Evolutionary conservation across 2,329 filamentous ascomycete species (phyloP), one percentile per base, ranked within the genome.

Genomic region (Gliomastix tumulicola): DNA sequence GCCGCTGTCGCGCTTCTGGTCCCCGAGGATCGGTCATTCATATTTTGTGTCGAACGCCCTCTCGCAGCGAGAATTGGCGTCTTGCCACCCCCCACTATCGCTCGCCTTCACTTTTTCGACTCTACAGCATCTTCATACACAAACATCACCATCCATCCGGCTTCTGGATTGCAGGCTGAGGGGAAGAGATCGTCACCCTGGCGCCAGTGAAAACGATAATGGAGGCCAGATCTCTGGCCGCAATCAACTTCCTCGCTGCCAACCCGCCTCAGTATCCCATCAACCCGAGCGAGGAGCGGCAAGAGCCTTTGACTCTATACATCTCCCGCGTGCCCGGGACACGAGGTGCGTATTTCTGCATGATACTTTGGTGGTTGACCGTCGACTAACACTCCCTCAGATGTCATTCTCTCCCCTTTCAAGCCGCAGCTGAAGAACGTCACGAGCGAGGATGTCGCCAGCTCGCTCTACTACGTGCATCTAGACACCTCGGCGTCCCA

Each of bases 311-410:
- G 35, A 79, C 82, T 3, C 74, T 98, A 28, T 98, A 98, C 62
- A 94, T 98, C 46, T 88, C 90, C 23, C 73, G 90, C 46, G 90
- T 98, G 1, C 92, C 92, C 2, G 90, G 90, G 17, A 94, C 85
- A 44, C 79, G 81, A 80, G 87, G 88, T 89, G 68, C 46, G 65
- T 56, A 21, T 30, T 30, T 41, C 17, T 34, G 34, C 21, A 20
- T 21, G 13, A 7, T 19, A 6, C 23, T 10, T 9, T 11, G 7
- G 17, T 39, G 11, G 21, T 16, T 30, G 12, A 18, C 30, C 41
- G 35, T 39, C 36, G 30, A 33, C 38, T 40, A 25, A 46, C 41
- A 46, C 42, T 46, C 37, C 37, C 34, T 17, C 30, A 92, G 90
- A 96, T 70, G 75, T 96, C 39, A 94, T 96, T 49, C 77, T 98